These are phyloP conservation scores for Tieghemostelium lacteum DNA, from an alignment of 78 protist species.

Conservation along the genomic window DNA sequence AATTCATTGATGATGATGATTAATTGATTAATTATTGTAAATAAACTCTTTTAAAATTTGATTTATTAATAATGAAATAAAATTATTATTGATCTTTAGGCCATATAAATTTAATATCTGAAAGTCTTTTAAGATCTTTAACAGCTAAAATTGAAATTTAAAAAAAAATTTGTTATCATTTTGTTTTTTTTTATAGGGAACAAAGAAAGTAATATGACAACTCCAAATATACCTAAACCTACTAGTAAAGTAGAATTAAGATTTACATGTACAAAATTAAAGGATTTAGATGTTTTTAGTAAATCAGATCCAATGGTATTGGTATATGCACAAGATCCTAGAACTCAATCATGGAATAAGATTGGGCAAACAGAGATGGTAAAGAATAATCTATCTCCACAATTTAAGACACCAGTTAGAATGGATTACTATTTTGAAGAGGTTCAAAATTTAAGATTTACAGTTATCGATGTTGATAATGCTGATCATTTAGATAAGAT, in stretches of 20 bases:
- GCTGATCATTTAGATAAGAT: not conserved
- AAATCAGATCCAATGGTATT: constrained; percentile 1
- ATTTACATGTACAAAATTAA: constrained; percentile 3
- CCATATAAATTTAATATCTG: too few species aligned
- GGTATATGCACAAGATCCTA: not conserved
- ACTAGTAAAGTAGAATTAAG: constrained; percentile 25
- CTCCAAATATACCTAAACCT: too few species aligned
- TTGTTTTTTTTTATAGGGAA: too few species aligned
- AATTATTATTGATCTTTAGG: too few species aligned
- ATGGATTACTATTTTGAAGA: constrained; percentile 79
- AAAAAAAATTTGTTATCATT: too few species aligned
- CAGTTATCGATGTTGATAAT: constrained; percentile 72
- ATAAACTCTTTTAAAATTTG: too few species aligned
- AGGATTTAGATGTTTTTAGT: not conserved
- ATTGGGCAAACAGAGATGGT: constrained; percentile 68
- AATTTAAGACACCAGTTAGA: constrained; percentile 35
- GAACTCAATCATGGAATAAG: too few species aligned
- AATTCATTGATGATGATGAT: constrained; percentile 11
- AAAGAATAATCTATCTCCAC: constrained; percentile 43
- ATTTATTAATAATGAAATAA: too few species aligned
- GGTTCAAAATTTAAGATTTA: constrained; percentile 39
- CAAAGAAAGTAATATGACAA: too few species aligned
- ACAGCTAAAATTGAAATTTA: too few species aligned
- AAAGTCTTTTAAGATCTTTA: too few species aligned
- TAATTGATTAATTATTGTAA: too few species aligned